Conservation (phyloP, 306 rosid species). For the Dryas octopetala region DNA sequence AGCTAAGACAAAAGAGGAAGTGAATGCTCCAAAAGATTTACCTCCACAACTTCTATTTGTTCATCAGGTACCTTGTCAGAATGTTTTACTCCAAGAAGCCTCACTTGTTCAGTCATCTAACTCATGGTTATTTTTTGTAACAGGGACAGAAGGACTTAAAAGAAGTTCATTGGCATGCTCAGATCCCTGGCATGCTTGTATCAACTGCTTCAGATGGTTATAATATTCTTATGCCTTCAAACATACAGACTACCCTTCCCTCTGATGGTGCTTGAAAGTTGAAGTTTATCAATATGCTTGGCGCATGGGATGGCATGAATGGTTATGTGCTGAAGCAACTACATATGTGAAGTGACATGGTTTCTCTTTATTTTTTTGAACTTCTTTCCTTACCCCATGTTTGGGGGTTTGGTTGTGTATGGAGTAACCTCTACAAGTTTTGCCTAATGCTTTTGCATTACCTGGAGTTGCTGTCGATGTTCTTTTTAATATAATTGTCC, state of each 20-base stretch:
- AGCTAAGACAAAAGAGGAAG: slow-evolving; percentile 74
- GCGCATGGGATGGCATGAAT: neutral
- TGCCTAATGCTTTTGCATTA: neutral
- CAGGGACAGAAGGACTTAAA: slow-evolving; percentile 94
- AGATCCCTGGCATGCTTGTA: slow-evolving; percentile 96
- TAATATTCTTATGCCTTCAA: slow-evolving; percentile 91
- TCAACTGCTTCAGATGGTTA: slow-evolving; percentile 94
- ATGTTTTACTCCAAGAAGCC: neutral
- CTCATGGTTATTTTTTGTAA: slow-evolving; percentile 11
- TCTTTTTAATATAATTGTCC: neutral
- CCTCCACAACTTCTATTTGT: slow-evolving; percentile 96
- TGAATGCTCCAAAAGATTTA: slow-evolving; percentile 79
- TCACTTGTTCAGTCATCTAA: neutral
- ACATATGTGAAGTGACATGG: neutral
- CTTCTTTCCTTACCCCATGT: neutral
- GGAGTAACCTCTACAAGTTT: neutral
- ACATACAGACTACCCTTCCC: slow-evolving; percentile 76
- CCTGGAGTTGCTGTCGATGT: neutral
- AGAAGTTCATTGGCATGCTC: slow-evolving; percentile 93
- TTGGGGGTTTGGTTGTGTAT: neutral
- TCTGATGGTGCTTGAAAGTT: slow-evolving; percentile 47
- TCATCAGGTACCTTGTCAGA: slow-evolving; percentile 61
- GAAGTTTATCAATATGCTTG: neutral
- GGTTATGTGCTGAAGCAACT: neutral
- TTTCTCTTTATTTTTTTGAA: neutral